A percentile compares a stretch with the other conserved stretches of the same genome.
Conservation (phyloP, 306 rosid species). For the Prunus persica region DNA sequence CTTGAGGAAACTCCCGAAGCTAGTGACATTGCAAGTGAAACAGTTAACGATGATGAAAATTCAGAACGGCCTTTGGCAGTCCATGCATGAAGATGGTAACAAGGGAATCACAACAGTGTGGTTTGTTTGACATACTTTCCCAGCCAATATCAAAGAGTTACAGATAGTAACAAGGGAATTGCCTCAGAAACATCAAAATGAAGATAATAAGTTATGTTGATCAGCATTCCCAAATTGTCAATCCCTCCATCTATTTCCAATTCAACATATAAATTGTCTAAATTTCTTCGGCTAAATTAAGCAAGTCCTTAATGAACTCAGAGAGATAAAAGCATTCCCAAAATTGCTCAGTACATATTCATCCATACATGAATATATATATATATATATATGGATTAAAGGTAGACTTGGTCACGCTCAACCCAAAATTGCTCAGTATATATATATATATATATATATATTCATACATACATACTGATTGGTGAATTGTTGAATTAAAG, state of each 20-base stretch:
- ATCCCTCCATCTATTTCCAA: not conserved
- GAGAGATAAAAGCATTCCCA: too few relatives aligned
- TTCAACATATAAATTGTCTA: not conserved
- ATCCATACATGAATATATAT: too few relatives aligned
- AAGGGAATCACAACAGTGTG: conserved; percentile 23
- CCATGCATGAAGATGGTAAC: not conserved
- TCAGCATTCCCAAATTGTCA: too few relatives aligned
- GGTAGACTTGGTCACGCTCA: too few relatives aligned
- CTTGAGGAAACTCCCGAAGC: not conserved
- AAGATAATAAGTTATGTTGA: too few relatives aligned
- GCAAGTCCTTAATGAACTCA: too few relatives aligned
- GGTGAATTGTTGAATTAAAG: not conserved
- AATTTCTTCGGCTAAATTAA: not conserved
- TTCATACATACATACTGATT: not conserved
- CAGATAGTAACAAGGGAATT: too few relatives aligned
- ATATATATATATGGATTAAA: too few relatives aligned
- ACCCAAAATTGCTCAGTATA: not conserved
- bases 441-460: not conserved
- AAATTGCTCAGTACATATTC: too few relatives aligned
- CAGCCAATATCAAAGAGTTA: too few relatives aligned
- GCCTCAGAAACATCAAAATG: too few relatives aligned
- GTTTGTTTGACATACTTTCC: conserved; percentile 15
- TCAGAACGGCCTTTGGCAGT: not conserved
- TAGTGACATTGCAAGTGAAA: not conserved
- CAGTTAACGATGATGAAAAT: not conserved